Percentiles rank a stretch among this genome's conserved stretches.
phyloP scores from a whole-genome alignment of 352 stramenopile species.

The Phytopythium ostracodes region DNA sequence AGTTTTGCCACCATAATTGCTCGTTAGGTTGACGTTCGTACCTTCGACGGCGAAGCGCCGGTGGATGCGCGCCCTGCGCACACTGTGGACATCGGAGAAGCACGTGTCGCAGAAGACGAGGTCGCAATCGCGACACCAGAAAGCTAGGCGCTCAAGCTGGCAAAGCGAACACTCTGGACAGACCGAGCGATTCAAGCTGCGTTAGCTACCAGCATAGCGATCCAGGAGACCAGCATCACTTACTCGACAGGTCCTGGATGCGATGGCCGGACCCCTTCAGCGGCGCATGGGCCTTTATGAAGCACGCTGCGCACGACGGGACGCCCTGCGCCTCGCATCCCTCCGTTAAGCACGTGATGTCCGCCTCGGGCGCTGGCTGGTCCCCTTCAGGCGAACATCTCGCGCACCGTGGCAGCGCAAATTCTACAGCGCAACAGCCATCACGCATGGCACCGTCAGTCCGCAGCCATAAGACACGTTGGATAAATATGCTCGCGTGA shows the following conservation, averaged over 20 bases:
- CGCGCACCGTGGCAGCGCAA: slow-evolving; percentile 20
- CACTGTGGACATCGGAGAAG: slow-evolving; percentile 41
- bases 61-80: slow-evolving; percentile 27
- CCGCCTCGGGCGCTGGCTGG: slow-evolving; percentile 9
- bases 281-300: slow-evolving; percentile 13
- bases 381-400: slow-evolving; percentile 12
- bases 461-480: background rate
- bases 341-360: slow-evolving; percentile 20
- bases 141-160: slow-evolving; percentile 30
- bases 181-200: background rate
- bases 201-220: background rate
- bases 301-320: slow-evolving; percentile 22
- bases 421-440: slow-evolving; percentile 10
- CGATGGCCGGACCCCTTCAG: slow-evolving; percentile 13
- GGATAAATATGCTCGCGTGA: background rate
- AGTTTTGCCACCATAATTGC: background rate
- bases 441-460: background rate
- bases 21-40: slow-evolving; percentile 8
- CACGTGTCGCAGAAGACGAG: slow-evolving; percentile 62
- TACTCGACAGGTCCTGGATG: slow-evolving; percentile 23
- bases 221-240: slow-evolving; percentile 7
- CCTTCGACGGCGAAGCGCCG: slow-evolving; percentile 39
- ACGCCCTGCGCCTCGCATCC: slow-evolving; percentile 10
- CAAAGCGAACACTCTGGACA: slow-evolving; percentile 62
- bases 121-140: slow-evolving; percentile 60